These are phyloP conservation scores for Ophiocordyceps camponoti-rufipedis DNA, from an alignment of 2,329 filamentous ascomycete genomes.

Conservation along the genomic window DNA sequence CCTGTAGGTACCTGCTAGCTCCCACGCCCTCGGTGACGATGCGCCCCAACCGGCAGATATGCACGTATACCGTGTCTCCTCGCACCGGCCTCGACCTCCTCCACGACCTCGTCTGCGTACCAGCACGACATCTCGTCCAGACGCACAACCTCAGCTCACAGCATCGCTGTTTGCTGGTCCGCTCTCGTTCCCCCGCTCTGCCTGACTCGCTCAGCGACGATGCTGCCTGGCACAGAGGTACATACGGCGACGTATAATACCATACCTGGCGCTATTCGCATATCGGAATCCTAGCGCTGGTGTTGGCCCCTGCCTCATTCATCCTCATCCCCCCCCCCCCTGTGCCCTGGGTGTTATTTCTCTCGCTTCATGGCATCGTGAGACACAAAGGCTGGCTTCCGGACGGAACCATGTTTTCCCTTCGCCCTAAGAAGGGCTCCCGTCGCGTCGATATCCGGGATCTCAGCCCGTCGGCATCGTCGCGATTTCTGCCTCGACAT, in stretches of 20 bases:
- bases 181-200: too few relatives aligned
- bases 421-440: constrained; percentile 14
- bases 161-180: too few relatives aligned
- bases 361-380: constrained; percentile 10
- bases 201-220: too few relatives aligned
- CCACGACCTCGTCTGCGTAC: too few relatives aligned
- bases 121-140: too few relatives aligned
- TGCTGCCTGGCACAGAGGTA: too few relatives aligned
- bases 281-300: not conserved
- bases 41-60: not conserved
- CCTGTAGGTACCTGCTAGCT: not conserved
- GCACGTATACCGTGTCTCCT: too few relatives aligned
- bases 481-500: constrained; percentile 10
- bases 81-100: too few relatives aligned
- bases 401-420: constrained; percentile 17
- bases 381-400: constrained; percentile 8
- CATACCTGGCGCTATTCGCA: not conserved
- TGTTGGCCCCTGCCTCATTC: not conserved
- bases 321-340: not conserved
- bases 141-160: too few relatives aligned
- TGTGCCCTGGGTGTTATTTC: not conserved
- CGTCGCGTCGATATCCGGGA: constrained; percentile 14
- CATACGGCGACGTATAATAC: too few relatives aligned
- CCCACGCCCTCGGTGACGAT: not conserved
- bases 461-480: constrained; percentile 13